These are phyloP conservation scores for Pseudocercospora crystallina DNA, from an alignment of 2,329 filamentous ascomycete species.

Conservation along the genomic window DNA sequence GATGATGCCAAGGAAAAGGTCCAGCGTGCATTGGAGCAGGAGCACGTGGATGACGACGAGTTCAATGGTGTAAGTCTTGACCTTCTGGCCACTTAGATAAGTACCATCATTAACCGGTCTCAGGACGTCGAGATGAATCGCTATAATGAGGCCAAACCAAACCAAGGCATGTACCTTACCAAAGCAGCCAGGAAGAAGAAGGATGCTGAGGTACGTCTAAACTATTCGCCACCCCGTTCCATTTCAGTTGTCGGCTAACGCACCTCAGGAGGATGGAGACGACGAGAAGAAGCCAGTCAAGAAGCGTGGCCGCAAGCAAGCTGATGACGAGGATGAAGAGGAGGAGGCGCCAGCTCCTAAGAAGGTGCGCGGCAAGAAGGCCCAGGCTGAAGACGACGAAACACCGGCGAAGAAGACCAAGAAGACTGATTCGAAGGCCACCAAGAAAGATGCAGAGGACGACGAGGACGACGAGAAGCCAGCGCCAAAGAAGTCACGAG, in stretches of 20 bases:
- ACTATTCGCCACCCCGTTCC: not conserved
- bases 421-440: slow-evolving; percentile 15
- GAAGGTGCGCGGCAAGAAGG: slow-evolving; percentile 27
- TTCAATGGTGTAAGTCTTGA: slow-evolving; percentile 75
- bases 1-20: slow-evolving; percentile 72
- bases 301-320: slow-evolving; percentile 26
- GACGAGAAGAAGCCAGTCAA: slow-evolving; percentile 34
- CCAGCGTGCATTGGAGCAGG: slow-evolving; percentile 67
- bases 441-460: slow-evolving; percentile 18
- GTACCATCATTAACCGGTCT: slow-evolving; percentile 16
- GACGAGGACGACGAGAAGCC: slow-evolving; percentile 20
- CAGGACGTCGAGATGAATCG: slow-evolving; percentile 77
- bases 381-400: slow-evolving; percentile 15
- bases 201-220: slow-evolving; percentile 21
- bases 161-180: slow-evolving; percentile 35
- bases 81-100: not conserved
- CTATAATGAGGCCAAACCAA: slow-evolving; percentile 51
- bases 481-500: slow-evolving; percentile 26
- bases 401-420: slow-evolving; percentile 7
- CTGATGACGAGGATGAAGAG: slow-evolving; percentile 30
- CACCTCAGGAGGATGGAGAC: slow-evolving; percentile 17
- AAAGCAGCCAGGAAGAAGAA: slow-evolving; percentile 32
- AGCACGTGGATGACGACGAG: slow-evolving; percentile 80
- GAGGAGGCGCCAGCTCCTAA: slow-evolving; percentile 21
- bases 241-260: slow-evolving; percentile 8